Conservation (phyloP, 768 basidiomycete species). For the Boletus huronensis region DNA sequence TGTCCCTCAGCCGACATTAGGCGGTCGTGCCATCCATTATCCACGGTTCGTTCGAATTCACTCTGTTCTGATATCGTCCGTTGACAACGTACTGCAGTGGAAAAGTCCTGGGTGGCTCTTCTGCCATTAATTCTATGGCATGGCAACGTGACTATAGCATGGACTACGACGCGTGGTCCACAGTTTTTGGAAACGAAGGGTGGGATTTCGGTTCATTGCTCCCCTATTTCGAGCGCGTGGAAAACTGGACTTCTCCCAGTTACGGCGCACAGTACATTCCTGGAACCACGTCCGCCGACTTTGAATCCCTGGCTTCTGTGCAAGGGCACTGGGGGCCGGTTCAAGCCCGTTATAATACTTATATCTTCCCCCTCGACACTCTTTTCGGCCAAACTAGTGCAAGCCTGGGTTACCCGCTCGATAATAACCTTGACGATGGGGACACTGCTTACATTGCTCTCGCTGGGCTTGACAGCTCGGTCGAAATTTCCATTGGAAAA, state of each 20-base stretch:
- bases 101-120: conserved; percentile 2
- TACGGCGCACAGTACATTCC: not conserved
- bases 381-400: not conserved
- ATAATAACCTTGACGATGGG: not conserved
- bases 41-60: not conserved
- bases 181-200: not conserved
- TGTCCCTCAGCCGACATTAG: not conserved
- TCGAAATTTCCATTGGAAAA: not conserved
- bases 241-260: not conserved
- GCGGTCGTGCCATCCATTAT: not conserved
- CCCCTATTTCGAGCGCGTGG: not conserved
- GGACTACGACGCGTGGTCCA: not conserved
- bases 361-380: not conserved
- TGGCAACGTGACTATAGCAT: not conserved
- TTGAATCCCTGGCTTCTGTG: not conserved
- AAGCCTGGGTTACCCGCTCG: not conserved
- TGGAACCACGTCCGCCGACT: not conserved
- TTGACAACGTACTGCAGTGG: not conserved
- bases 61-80: not conserved
- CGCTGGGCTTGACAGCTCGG: not conserved
- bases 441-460: not conserved
- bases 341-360: not conserved
- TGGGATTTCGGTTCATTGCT: not conserved
- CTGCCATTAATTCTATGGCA: not conserved
- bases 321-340: not conserved